Evolutionary conservation across 805 yeast species (phyloP).

Genomic region (Metschnikowia hibisci): DNA sequence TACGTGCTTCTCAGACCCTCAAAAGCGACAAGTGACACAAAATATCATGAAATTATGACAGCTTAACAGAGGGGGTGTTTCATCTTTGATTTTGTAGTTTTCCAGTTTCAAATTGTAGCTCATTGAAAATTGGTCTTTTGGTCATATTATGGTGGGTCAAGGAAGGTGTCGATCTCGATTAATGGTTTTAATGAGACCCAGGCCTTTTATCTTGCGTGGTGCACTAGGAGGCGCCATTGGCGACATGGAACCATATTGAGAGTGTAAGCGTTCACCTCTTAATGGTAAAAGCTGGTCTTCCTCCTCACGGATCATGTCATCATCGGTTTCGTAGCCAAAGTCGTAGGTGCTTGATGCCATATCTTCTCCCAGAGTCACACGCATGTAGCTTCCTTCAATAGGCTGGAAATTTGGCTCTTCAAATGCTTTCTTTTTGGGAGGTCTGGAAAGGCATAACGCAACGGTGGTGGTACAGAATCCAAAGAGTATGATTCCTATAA

Average conservation of each 20-base stretch:
- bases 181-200: constrained; percentile 16
- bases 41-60: too few relatives aligned
- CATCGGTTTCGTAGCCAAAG: constrained; percentile 43
- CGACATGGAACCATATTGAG: constrained; percentile 10
- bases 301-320: constrained; percentile 32
- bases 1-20: too few relatives aligned
- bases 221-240: constrained; percentile 18
- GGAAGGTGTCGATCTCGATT: constrained; percentile 25
- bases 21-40: too few relatives aligned
- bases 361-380: constrained; percentile 32
- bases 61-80: too few relatives aligned
- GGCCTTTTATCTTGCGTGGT: constrained; percentile 26
- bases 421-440: constrained; percentile 3
- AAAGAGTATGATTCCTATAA: constrained; percentile 52
- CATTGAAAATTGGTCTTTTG: background rate
- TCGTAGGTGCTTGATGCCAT: constrained; percentile 20
- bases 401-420: constrained; percentile 11
- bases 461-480: constrained; percentile 21
- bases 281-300: constrained; percentile 29
- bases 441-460: constrained; percentile 15
- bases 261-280: constrained; percentile 12
- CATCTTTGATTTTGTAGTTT: too few relatives aligned
- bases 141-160: background rate
- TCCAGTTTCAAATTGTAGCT: background rate
- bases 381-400: constrained; percentile 34